These are phyloP conservation scores for Miscanthus lutarioriparius DNA, from an alignment of 176 grass and related monocot genomes.

Conservation along the genomic window DNA sequence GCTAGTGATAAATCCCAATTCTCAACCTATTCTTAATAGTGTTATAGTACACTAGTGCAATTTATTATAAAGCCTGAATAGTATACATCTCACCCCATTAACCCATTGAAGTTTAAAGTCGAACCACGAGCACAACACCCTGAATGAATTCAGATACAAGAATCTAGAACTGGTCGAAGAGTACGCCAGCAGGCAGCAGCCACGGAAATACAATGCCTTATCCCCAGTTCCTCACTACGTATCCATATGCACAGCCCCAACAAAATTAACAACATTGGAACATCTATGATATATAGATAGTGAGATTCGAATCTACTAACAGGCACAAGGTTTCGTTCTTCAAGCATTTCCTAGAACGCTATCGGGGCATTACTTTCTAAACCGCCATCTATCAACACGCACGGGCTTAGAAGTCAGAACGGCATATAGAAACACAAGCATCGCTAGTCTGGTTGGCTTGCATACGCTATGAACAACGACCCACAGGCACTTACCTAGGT, in stretches of 20 bases:
- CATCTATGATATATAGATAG: background rate
- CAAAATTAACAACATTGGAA: background rate
- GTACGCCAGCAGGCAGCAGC: background rate
- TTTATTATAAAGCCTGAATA: background rate
- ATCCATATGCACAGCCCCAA: background rate
- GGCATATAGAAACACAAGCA: background rate
- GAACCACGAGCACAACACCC: background rate
- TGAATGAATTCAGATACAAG: background rate
- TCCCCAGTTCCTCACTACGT: background rate
- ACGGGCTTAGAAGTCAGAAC: slow-evolving; percentile 2
- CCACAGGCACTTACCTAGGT: background rate
- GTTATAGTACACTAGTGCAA: background rate
- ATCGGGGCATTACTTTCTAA: background rate
- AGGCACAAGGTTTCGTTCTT: background rate
- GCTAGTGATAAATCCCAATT: background rate
- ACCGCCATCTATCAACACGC: background rate
- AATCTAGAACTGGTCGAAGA: background rate
- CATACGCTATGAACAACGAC: background rate
- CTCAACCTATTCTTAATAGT: background rate
- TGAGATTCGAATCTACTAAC: background rate
- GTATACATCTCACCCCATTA: background rate
- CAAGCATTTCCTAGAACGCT: background rate
- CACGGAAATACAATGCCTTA: background rate
- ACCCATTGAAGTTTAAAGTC: background rate
- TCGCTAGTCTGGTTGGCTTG: background rate